A percentile compares a stretch with the other conserved stretches of the same genome.
These are phyloP conservation scores for Cetradonia linearis DNA, from an alignment of 495 filamentous ascomycete genomes.

Conservation along the genomic window DNA sequence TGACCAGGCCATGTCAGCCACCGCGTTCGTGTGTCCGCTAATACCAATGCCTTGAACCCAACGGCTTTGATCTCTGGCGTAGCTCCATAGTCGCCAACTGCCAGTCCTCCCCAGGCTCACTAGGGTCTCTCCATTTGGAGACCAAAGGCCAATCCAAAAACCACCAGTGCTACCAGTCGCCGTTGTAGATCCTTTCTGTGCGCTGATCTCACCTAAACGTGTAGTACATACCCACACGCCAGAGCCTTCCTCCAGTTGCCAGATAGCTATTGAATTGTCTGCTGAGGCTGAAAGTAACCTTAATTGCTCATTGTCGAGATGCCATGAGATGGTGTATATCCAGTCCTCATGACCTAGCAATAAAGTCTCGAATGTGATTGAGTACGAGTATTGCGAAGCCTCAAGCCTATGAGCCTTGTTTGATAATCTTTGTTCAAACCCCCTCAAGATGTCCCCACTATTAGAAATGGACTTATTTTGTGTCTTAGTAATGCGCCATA, in stretches of 20 bases:
- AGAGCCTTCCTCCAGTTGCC: conserved; percentile 71
- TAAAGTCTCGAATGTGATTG: conserved; percentile 86
- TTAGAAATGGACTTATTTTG: conserved; percentile 26
- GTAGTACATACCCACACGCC: conserved; percentile 82
- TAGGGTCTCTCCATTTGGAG: conserved; percentile 61
- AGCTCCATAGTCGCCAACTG: conserved; percentile 79
- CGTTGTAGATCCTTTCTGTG: conserved; percentile 87
- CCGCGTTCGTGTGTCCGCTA: conserved; percentile 71
- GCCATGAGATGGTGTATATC: conserved; percentile 84
- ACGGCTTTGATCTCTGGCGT: conserved; percentile 41
- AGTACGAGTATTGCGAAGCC: conserved; percentile 49
- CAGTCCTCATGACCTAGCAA: conserved; percentile 96
- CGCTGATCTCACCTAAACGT: conserved; percentile 83
- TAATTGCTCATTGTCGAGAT: conserved; percentile 41
- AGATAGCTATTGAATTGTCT: conserved; percentile 88
- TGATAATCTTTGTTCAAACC: conserved; percentile 51
- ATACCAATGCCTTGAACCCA: conserved; percentile 73
- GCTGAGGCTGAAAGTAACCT: conserved; percentile 86
- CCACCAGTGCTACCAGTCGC: conserved; percentile 92
- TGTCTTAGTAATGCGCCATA: conserved; percentile 78
- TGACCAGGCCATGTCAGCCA: conserved; percentile 76
- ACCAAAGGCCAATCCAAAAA: conserved; percentile 94
- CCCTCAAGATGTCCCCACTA: conserved; percentile 20
- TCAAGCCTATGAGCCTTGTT: conserved; percentile 78
- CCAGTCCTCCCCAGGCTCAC: conserved; percentile 81